These are phyloP conservation scores for Chaetomium fimeti DNA, from an alignment of 495 filamentous ascomycete genomes.

Conservation along the genomic window DNA sequence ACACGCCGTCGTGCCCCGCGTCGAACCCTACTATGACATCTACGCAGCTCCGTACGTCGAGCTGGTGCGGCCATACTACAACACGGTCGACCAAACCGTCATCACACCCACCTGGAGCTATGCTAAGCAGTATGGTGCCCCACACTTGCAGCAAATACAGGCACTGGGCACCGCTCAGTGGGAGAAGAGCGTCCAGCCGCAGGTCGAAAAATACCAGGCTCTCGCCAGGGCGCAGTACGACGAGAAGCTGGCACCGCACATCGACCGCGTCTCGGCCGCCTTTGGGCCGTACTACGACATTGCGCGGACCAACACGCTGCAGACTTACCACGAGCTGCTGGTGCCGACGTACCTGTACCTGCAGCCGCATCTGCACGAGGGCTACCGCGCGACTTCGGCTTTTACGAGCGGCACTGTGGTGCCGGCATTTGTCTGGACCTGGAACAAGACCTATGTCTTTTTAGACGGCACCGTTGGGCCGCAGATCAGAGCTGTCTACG, in stretches of 20 bases:
- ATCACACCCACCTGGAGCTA: constrained; percentile 64
- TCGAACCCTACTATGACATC: constrained; percentile 80
- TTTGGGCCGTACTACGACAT: constrained; percentile 71
- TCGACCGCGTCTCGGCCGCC: constrained; percentile 56
- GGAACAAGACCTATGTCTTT: constrained; percentile 65
- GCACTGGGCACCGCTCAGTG: constrained; percentile 68
- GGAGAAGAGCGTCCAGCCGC: constrained; percentile 71
- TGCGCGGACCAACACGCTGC: constrained; percentile 56
- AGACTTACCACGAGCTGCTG: constrained; percentile 68
- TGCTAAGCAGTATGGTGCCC: constrained; percentile 74
- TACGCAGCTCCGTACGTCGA: constrained; percentile 83
- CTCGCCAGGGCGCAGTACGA: constrained; percentile 66
- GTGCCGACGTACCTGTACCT: constrained; percentile 71
- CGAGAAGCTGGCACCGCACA: constrained; percentile 66
- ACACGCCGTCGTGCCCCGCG: constrained; percentile 66
- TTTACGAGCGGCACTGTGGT: constrained; percentile 69
- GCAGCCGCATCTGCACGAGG: constrained; percentile 69
- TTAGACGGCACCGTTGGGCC: constrained; percentile 75
- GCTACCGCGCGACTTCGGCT: constrained; percentile 63
- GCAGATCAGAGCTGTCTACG: constrained; percentile 72
- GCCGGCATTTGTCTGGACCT: constrained; percentile 68
- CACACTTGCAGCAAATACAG: constrained; percentile 64
- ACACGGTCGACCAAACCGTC: constrained; percentile 61
- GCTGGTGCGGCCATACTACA: constrained; percentile 70
- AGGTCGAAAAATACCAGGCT: constrained; percentile 60